Conservation (phyloP, 2,329 filamentous ascomycete species). For the Penicillium sp. region DNA sequence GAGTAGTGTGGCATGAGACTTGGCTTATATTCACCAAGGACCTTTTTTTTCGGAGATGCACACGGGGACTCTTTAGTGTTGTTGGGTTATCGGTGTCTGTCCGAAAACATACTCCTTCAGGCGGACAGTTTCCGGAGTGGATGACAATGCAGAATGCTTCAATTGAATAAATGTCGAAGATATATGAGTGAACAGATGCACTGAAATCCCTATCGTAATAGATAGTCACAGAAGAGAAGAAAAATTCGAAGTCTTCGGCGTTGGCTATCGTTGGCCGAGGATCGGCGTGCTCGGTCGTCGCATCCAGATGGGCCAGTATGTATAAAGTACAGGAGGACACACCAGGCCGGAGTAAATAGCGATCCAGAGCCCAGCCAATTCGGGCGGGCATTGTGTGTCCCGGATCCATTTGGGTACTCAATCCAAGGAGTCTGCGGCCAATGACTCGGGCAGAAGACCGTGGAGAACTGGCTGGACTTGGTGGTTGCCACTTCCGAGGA, state of each 20-base stretch:
- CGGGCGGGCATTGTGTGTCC: not conserved
- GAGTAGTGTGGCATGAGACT: not conserved
- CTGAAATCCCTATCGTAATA: constrained; percentile 1
- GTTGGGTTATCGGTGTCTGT: constrained; percentile 4
- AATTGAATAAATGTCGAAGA: constrained; percentile 3
- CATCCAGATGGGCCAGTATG: constrained; percentile 4
- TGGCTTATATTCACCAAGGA: not conserved
- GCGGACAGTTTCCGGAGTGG: not conserved
- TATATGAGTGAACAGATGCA: not conserved
- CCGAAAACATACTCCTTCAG: constrained; percentile 10
- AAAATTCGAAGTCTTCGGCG: constrained; percentile 13
- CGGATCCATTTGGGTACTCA: constrained; percentile 4
- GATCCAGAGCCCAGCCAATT: constrained; percentile 4
- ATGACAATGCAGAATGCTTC: not conserved
- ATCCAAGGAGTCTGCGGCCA: constrained; percentile 2
- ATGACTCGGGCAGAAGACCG: constrained; percentile 18
- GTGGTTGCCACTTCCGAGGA: constrained; percentile 2
- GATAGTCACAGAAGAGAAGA: constrained; percentile 19
- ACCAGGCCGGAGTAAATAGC: not conserved
- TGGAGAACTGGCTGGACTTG: not conserved
- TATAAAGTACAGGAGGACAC: not conserved
- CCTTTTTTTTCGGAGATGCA: not conserved
- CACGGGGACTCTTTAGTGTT: not conserved
- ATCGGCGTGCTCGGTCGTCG: constrained; percentile 11
- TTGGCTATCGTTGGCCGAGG: constrained; percentile 18